phyloP scores from a whole-genome alignment of 2,329 filamentous ascomycete species.

The Chrysosporium queenslandicum region DNA sequence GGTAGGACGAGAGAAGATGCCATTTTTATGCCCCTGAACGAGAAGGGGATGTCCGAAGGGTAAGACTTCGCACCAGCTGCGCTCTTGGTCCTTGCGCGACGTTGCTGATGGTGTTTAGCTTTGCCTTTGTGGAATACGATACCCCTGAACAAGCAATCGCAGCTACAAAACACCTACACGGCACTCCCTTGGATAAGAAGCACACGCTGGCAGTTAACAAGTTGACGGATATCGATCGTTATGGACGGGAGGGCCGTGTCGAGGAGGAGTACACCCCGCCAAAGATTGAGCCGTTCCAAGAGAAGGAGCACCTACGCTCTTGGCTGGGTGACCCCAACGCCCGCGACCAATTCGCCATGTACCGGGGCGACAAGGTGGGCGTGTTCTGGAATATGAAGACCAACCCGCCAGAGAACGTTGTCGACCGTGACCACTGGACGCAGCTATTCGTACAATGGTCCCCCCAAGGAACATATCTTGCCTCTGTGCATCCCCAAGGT shows the following conservation, averaged over 20 bases:
- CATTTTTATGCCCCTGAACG: conserved; percentile 87
- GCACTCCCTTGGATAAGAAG: conserved; percentile 85
- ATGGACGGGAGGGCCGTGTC: conserved; percentile 83
- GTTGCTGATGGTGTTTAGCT: conserved; percentile 45
- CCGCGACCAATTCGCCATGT: conserved; percentile 93
- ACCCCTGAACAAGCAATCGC: conserved; percentile 80
- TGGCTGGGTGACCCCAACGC: conserved; percentile 84
- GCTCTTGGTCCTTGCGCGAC: neutral
- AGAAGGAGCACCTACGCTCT: conserved; percentile 90
- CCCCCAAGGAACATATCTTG: conserved; percentile 83
- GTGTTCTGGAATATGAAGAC: conserved; percentile 99
- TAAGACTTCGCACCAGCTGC: conserved; percentile 39
- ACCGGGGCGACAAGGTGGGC: conserved; percentile 79
- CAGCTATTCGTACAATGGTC: conserved; percentile 98
- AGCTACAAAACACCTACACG: conserved; percentile 79
- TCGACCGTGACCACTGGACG: conserved; percentile 93
- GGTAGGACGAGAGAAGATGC: conserved; percentile 78
- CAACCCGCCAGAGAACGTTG: conserved; percentile 73
- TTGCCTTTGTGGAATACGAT: conserved; percentile 94
- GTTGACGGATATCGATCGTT: conserved; percentile 93
- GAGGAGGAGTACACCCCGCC: conserved; percentile 83
- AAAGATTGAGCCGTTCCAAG: conserved; percentile 69
- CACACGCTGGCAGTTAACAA: conserved; percentile 96
- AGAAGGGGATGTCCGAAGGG: conserved; percentile 77
- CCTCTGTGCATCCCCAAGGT: conserved; percentile 90